Evolutionary conservation across 208 protist species (phyloP).

Genomic region (Wallacemonas sp.): DNA sequence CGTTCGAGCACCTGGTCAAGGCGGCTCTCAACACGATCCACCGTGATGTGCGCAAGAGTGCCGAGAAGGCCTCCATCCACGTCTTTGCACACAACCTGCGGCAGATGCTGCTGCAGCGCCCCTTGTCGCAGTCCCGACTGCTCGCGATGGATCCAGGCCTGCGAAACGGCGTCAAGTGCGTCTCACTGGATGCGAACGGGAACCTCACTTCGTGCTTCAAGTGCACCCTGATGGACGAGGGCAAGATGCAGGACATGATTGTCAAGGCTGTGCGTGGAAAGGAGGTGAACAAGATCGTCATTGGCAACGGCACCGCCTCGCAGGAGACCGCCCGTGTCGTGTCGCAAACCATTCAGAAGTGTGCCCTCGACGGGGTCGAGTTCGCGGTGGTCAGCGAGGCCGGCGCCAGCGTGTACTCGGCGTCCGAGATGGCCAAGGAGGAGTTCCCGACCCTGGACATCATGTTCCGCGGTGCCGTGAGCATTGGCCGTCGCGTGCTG

Average conservation of each 20-base stretch:
- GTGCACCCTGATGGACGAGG: slow-evolving; percentile 64
- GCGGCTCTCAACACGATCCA: slow-evolving; percentile 43
- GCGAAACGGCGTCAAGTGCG: slow-evolving; percentile 83
- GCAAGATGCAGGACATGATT: slow-evolving; percentile 63
- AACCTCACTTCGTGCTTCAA: slow-evolving; percentile 67
- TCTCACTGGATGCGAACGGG: slow-evolving; percentile 73
- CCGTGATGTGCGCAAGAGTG: slow-evolving; percentile 72
- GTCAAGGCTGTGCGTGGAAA: slow-evolving; percentile 42
- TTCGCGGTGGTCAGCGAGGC: slow-evolving; percentile 86
- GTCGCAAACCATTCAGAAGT: slow-evolving; percentile 48
- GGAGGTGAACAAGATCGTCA: slow-evolving; percentile 78
- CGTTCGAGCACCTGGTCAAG: slow-evolving; percentile 50
- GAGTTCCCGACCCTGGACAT: slow-evolving; percentile 74
- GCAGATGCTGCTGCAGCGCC: slow-evolving; percentile 81
- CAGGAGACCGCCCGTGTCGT: slow-evolving; percentile 53
- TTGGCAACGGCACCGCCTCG: slow-evolving; percentile 87
- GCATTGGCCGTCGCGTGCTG: slow-evolving; percentile 86
- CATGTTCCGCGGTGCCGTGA: slow-evolving; percentile 84
- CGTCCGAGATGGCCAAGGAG: slow-evolving; percentile 68
- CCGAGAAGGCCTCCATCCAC: slow-evolving; percentile 65
- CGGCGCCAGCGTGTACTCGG: slow-evolving; percentile 86
- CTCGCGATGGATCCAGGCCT: slow-evolving; percentile 88
- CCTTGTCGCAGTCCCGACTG: slow-evolving; percentile 56
- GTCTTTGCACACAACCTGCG: slow-evolving; percentile 84
- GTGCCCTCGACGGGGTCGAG: slow-evolving; percentile 50